Evolutionary conservation across 2,329 filamentous ascomycete genomes (phyloP).

Genomic region (Westerdykella sp.): DNA sequence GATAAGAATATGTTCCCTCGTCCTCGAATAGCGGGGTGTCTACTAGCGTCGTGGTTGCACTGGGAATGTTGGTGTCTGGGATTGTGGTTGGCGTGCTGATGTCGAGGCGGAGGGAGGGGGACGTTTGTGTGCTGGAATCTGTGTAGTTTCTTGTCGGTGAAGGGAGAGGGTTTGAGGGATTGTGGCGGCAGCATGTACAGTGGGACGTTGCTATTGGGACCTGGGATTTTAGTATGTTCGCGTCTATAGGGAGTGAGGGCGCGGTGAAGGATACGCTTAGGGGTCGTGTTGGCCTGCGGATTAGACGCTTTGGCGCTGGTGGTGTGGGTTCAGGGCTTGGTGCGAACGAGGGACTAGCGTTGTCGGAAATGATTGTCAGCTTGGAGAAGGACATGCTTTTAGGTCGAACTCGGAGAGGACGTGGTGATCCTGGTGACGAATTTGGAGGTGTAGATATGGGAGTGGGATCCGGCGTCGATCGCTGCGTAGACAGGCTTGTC

Average conservation of each 20-base stretch:
- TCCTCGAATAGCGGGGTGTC: constrained; percentile 13
- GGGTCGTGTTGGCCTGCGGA: constrained; percentile 5
- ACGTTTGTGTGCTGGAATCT: constrained; percentile 22
- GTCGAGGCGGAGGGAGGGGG: constrained; percentile 12
- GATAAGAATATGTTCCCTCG: too few species aligned
- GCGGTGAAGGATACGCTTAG: constrained; percentile 16
- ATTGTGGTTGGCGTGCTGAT: constrained; percentile 4
- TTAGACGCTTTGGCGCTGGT: constrained; percentile 1
- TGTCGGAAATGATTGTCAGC: constrained; percentile 1
- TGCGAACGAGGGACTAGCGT: neutral
- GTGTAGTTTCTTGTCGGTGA: constrained; percentile 10
- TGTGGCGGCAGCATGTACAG: constrained; percentile 15
- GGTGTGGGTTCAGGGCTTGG: neutral
- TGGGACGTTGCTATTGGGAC: neutral
- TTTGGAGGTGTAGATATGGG: too few species aligned
- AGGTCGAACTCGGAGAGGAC: neutral
- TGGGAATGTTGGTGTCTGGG: constrained; percentile 9
- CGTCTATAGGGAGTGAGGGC: constrained; percentile 1
- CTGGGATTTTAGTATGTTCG: neutral
- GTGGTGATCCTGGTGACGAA: too few species aligned
- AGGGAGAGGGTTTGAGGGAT: neutral
- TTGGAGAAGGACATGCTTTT: constrained; percentile 5
- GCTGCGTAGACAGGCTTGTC: too few species aligned
- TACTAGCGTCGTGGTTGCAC: constrained; percentile 5
- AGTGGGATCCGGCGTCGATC: too few species aligned